Conservation (phyloP, 2,329 filamentous ascomycete species). For the Mycocentrospora acerina region DNA sequence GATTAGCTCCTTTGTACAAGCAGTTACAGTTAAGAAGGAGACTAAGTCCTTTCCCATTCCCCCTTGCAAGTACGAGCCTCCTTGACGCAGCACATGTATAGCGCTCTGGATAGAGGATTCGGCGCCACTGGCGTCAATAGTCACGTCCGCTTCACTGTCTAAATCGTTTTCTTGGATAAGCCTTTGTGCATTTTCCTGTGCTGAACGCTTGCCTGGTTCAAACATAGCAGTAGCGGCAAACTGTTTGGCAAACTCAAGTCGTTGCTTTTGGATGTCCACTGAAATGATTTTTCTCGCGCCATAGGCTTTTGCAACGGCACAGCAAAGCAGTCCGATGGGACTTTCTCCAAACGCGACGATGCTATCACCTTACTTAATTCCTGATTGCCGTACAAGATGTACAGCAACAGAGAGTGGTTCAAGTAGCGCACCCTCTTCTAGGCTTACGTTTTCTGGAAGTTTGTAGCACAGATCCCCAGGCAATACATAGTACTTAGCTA, state of each 20-base stretch:
- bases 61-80: too few relatives aligned
- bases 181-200: too few relatives aligned
- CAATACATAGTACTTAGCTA: conserved; percentile 15
- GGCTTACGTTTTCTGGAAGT: conserved; percentile 13
- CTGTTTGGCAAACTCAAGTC: conserved; percentile 71
- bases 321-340: conserved; percentile 75
- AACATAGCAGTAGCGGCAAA: too few relatives aligned
- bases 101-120: too few relatives aligned
- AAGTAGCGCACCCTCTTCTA: conserved; percentile 21
- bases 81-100: too few relatives aligned
- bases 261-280: conserved; percentile 75
- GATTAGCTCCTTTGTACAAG: conserved; percentile 87
- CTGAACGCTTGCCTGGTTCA: too few relatives aligned
- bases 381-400: conserved; percentile 16
- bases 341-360: conserved; percentile 46
- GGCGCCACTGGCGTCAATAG: too few relatives aligned
- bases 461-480: conserved; percentile 20
- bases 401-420: conserved; percentile 22
- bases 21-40: conserved; percentile 85
- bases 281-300: conserved; percentile 75
- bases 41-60: conserved; percentile 90
- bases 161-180: too few relatives aligned
- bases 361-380: conserved; percentile 21
- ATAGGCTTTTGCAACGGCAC: conserved; percentile 75
- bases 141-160: too few relatives aligned